Evolutionary conservation across 164 flowering plant species (phyloP), one percentile per base, ranked within the genome.

Genomic region (Chimonanthus salicifolius): DNA sequence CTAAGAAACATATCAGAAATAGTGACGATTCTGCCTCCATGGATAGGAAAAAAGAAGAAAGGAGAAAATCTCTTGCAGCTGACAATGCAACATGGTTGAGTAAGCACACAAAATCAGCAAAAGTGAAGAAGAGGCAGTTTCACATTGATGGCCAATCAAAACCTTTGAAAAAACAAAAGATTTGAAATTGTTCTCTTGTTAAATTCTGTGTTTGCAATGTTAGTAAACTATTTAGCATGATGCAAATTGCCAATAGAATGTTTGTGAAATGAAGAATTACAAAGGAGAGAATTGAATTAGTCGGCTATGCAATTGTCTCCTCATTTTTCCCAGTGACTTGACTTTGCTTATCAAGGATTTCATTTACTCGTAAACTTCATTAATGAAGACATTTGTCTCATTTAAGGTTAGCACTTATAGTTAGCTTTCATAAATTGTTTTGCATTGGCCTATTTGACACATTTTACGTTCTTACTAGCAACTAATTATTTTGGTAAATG

Each of bases 1-100:
- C 71, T 20, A 74, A 74, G 69, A 74, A 78, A 75, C 48, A 71
- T 68, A 18, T 64, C 7, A 73, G 71, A 68, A 48, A 68, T 66
- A 49, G 69, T 15, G 7, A 46, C 4, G 47, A 66, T 66, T 5
- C n/a, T 3, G 48, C 69, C 47, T 66, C n/a, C 2, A 66, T 4
- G 49, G 43, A 49, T 8, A 44, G 45, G 9, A 44, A 66, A 45
- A 5, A 3, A 4, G 5, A 66, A 66, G 69, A 13, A 66, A 44
- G 11, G 48, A 5, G 43, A 46, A 45, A 66, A 16, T 1, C 6
- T 16, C 49, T 15, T 44, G 49, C 18, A 4, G 4, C 69, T 0
- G 49, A 46, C 48, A 66, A 45, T 66, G 49, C 69, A 66, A 48
- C 47, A 13, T 11, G n/a, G 16, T 13, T 45, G 4, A 46, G n/a